Conservation (phyloP, 1,284 basidiomycete species). For the Meira miltonrushii region DNA sequence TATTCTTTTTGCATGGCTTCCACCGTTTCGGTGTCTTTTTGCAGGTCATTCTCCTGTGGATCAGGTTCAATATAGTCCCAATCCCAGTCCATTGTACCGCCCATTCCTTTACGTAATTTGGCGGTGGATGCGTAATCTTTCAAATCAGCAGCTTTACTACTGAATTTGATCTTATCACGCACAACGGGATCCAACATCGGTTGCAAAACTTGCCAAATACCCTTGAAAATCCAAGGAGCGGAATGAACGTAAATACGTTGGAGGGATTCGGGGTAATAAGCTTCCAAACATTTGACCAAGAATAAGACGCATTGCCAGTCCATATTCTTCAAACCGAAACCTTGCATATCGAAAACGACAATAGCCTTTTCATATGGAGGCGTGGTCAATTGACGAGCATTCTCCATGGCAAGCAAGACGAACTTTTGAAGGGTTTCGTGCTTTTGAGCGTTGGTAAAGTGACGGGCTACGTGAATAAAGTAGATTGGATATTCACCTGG, state of each 20-base stretch:
- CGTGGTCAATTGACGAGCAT: slow-evolving; percentile 43
- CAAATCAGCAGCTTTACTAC: slow-evolving; percentile 44
- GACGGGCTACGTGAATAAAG: slow-evolving; percentile 52
- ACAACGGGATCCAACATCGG: slow-evolving; percentile 52
- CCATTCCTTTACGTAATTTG: slow-evolving; percentile 50
- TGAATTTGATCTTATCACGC: slow-evolving; percentile 51
- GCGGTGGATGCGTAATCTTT: slow-evolving; percentile 36
- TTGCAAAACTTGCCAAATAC: slow-evolving; percentile 51
- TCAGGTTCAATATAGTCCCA: slow-evolving; percentile 52
- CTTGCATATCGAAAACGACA: slow-evolving; percentile 49
- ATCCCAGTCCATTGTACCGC: slow-evolving; percentile 52
- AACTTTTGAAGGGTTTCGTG: slow-evolving; percentile 49
- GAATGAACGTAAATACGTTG: slow-evolving; percentile 51
- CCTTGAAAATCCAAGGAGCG: slow-evolving; percentile 52
- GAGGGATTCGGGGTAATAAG: slow-evolving; percentile 51
- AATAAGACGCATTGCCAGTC: slow-evolving; percentile 52
- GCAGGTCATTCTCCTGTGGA: slow-evolving; percentile 42
- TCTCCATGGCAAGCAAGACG: slow-evolving; percentile 50
- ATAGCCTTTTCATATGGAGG: slow-evolving; percentile 48
- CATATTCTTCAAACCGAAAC: slow-evolving; percentile 53
- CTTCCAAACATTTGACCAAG: slow-evolving; percentile 51
- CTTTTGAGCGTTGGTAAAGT: slow-evolving; percentile 51
- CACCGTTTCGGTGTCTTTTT: slow-evolving; percentile 45
- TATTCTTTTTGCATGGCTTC: slow-evolving; percentile 40
- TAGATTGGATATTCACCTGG: slow-evolving; percentile 49